phyloP scores from a whole-genome alignment of 2,329 filamentous ascomycete genomes.

The Tolypocladium album region DNA sequence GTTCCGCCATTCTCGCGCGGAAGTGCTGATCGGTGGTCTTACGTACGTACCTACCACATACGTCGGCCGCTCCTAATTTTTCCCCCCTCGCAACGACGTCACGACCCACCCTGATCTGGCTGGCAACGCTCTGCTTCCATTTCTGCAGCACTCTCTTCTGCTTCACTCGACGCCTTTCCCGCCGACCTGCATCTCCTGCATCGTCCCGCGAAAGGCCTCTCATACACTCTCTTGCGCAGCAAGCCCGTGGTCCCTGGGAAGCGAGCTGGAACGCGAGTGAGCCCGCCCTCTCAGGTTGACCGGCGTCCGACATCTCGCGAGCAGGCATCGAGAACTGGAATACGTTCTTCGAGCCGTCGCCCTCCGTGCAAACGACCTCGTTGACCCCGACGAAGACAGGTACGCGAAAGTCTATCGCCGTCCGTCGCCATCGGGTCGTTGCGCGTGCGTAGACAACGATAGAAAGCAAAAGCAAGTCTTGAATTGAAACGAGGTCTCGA shows the following conservation, averaged over 20 bases:
- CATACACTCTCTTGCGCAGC: constrained; percentile 1
- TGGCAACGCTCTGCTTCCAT: constrained; percentile 11
- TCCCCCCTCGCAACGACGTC: constrained; percentile 19
- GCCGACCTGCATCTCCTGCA: constrained; percentile 5
- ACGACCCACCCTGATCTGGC: constrained; percentile 18
- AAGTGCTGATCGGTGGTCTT: constrained; percentile 46
- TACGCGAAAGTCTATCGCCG: constrained; percentile 21
- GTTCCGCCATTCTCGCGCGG: constrained; percentile 39
- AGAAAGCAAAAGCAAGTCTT: constrained; percentile 10
- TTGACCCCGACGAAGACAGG: constrained; percentile 23
- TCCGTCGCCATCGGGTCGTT: constrained; percentile 20
- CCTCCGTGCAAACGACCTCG: constrained; percentile 22
- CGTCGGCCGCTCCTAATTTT: constrained; percentile 32
- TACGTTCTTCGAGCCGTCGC: constrained; percentile 27
- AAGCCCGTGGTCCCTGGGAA: constrained; percentile 5
- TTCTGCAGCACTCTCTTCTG: constrained; percentile 9
- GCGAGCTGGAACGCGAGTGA: constrained; percentile 8
- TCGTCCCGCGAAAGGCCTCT: constrained; percentile 6
- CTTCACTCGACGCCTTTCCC: constrained; percentile 9
- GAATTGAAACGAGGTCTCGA: constrained; percentile 20
- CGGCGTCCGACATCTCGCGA: constrained; percentile 17
- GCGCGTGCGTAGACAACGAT: constrained; percentile 27
- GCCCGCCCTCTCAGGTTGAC: constrained; percentile 5
- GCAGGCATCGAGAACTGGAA: constrained; percentile 29
- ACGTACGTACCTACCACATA: constrained; percentile 38